phyloP scores from a whole-genome alignment of 805 yeast species.

The Kodamaea lidongshanica region DNA sequence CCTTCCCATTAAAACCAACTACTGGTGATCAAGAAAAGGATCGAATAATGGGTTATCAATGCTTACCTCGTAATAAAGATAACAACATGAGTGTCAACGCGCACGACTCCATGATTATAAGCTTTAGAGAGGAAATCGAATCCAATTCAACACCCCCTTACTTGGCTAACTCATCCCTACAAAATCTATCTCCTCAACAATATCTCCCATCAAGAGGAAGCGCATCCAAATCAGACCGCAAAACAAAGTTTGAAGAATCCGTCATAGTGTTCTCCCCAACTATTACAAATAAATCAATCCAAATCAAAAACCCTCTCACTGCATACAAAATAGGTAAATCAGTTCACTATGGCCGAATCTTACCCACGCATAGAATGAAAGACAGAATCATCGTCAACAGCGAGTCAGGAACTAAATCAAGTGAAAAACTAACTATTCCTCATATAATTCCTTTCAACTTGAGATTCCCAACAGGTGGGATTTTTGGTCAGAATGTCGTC shows the following conservation, averaged over 20 bases:
- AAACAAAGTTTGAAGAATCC: constrained; percentile 9
- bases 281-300: constrained; percentile 7
- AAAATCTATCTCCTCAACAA: constrained; percentile 5
- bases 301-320: constrained; percentile 25
- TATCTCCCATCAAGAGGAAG: constrained; percentile 10
- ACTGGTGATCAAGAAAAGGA: constrained; percentile 12
- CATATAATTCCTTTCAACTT: constrained; percentile 42
- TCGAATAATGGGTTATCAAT: constrained; percentile 9
- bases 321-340: constrained; percentile 31
- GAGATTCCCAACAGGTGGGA: constrained; percentile 52
- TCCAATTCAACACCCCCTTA: background rate
- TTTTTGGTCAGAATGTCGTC: constrained; percentile 61
- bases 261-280: constrained; percentile 32
- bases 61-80: constrained; percentile 14
- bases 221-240: constrained; percentile 2
- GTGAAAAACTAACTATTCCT: constrained; percentile 4
- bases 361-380: constrained; percentile 26
- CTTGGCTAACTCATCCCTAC: constrained; percentile 1
- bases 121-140: constrained; percentile 22
- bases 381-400: constrained; percentile 2
- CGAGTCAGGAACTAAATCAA: background rate
- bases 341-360: constrained; percentile 24
- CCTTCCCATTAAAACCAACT: constrained; percentile 14
- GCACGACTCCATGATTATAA: constrained; percentile 29
- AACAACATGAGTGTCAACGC: constrained; percentile 25